phyloP scores from a whole-genome alignment of 352 stramenopile genomes.

The Phytophthora pinifolia region DNA sequence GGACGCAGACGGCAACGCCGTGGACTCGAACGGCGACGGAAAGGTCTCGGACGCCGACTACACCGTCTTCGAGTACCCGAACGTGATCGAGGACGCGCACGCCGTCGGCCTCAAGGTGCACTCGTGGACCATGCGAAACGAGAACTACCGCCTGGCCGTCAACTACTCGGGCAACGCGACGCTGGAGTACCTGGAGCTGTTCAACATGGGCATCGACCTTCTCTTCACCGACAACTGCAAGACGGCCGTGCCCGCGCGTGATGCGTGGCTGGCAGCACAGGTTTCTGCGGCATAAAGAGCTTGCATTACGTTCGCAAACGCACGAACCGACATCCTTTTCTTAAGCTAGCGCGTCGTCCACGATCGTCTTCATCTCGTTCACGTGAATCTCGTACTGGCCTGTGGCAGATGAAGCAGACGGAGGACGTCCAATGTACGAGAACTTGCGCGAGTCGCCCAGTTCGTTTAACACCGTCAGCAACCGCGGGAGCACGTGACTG shows the following conservation, averaged over 20 bases:
- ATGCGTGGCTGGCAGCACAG: slow-evolving; percentile 35
- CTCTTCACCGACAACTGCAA: slow-evolving; percentile 69
- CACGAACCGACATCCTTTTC: slow-evolving; percentile 6
- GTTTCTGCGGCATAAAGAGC: slow-evolving; percentile 4
- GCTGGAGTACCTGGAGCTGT: slow-evolving; percentile 69
- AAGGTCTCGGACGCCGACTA: slow-evolving; percentile 62
- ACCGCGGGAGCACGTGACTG: slow-evolving; percentile 89
- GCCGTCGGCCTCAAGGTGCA: slow-evolving; percentile 55
- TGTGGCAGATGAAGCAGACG: slow-evolving; percentile 95
- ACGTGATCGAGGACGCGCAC: slow-evolving; percentile 58
- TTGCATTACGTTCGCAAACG: slow-evolving; percentile 7
- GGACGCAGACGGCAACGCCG: slow-evolving; percentile 37
- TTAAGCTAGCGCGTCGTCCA: slow-evolving; percentile 83
- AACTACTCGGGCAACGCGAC: slow-evolving; percentile 67
- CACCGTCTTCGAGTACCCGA: slow-evolving; percentile 39
- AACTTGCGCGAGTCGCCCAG: slow-evolving; percentile 57
- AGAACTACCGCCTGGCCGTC: slow-evolving; percentile 54
- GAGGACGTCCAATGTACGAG: slow-evolving; percentile 93
- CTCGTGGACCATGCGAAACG: slow-evolving; percentile 67
- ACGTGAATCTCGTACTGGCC: slow-evolving; percentile 95
- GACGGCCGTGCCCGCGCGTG: slow-evolving; percentile 42
- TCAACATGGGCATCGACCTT: slow-evolving; percentile 57
- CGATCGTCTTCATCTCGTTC: slow-evolving; percentile 93
- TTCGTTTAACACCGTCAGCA: slow-evolving; percentile 94
- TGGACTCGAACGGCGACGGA: slow-evolving; percentile 69